Conservation (phyloP, 2,329 filamentous ascomycete species). For the Penicillium sp. region DNA sequence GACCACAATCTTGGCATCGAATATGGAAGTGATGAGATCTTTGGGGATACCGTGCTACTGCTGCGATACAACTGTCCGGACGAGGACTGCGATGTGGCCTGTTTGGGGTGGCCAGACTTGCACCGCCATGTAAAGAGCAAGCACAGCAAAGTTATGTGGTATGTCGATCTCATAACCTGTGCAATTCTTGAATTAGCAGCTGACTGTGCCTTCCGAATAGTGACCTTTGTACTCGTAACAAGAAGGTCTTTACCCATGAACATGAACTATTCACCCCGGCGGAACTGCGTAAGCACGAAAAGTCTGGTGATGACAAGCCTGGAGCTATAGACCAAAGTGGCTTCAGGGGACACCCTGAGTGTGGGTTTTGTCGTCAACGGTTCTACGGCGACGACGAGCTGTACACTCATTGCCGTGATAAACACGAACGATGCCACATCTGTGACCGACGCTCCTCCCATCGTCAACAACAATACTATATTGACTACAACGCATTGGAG, state of each 20-base stretch:
- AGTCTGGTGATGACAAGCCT: constrained; percentile 83
- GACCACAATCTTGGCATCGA: constrained; percentile 88
- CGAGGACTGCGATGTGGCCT: constrained; percentile 76
- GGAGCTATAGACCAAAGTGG: constrained; percentile 89
- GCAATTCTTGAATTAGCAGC: constrained; percentile 1
- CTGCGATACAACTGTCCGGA: constrained; percentile 95
- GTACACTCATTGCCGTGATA: constrained; percentile 87
- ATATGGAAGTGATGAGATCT: constrained; percentile 84
- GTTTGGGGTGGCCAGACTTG: constrained; percentile 74
- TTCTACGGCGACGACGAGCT: constrained; percentile 97
- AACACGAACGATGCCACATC: constrained; percentile 91
- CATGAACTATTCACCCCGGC: constrained; percentile 84
- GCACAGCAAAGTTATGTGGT: constrained; percentile 85
- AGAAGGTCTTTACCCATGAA: constrained; percentile 98
- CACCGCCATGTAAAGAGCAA: constrained; percentile 76
- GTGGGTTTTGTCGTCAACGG: constrained; percentile 83
- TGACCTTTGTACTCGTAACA: constrained; percentile 87
- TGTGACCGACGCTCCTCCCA: constrained; percentile 69
- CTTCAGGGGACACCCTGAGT: constrained; percentile 93
- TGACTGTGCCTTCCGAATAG: constrained; percentile 40
- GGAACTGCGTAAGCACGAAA: constrained; percentile 84
- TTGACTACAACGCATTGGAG: constrained; percentile 83
- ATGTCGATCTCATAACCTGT: constrained; percentile 29
- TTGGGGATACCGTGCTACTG: constrained; percentile 83
- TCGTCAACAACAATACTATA: constrained; percentile 81